A percentile compares a stretch with the other conserved stretches of the same genome.
phyloP scores from a whole-genome alignment of 768 basidiomycete genomes.

The Leccinum olivaceopallidum region DNA sequence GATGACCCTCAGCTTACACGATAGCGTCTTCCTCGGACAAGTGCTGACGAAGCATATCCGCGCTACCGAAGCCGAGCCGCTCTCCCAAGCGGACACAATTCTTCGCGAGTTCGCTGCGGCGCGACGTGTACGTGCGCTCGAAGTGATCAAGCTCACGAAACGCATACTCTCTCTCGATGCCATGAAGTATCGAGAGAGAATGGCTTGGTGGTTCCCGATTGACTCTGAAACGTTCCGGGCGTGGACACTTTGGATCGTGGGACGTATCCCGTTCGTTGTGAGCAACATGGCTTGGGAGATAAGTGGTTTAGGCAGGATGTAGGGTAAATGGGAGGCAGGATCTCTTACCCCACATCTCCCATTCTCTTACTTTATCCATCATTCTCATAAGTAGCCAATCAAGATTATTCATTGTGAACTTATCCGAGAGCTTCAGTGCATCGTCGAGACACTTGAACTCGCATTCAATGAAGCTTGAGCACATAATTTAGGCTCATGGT shows the following conservation, averaged over 20 bases:
- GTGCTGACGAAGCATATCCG: constrained; percentile 38
- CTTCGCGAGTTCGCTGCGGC: constrained; percentile 37
- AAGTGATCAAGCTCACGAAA: constrained; percentile 44
- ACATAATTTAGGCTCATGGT: too few species aligned
- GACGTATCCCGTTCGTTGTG: constrained; percentile 17
- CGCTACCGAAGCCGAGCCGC: constrained; percentile 8
- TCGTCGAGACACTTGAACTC: too few species aligned
- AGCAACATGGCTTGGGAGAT: constrained; percentile 18
- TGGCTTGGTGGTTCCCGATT: constrained; percentile 26
- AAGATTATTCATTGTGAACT: too few species aligned
- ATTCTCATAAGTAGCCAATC: too few species aligned
- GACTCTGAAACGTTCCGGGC: constrained; percentile 30
- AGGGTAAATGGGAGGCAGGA: background rate
- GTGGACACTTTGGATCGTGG: constrained; percentile 22
- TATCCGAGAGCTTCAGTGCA: too few species aligned
- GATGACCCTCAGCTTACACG: too few species aligned
- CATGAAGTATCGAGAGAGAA: constrained; percentile 7
- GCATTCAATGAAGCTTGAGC: too few species aligned
- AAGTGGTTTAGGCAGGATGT: constrained; percentile 25
- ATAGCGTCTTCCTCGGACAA: constrained; percentile 39
- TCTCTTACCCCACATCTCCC: background rate
- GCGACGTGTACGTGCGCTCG: constrained; percentile 42
- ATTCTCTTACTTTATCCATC: too few species aligned
- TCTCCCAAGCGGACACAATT: constrained; percentile 30
- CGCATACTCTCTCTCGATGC: constrained; percentile 28